phyloP scores from a whole-genome alignment of 345 rosid genomes.

The Turritis glabra region DNA sequence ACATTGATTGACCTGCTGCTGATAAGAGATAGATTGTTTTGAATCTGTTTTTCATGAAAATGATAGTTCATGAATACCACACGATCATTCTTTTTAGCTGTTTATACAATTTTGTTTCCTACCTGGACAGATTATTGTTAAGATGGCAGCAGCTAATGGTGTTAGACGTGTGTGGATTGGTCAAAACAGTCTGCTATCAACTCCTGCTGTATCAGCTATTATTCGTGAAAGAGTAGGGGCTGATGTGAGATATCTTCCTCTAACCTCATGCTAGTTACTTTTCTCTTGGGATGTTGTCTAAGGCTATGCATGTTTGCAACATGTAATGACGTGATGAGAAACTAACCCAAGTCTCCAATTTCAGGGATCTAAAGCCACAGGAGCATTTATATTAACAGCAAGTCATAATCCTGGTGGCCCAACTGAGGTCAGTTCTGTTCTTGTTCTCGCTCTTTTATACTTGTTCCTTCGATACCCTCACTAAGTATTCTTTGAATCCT shows the following conservation, averaged over 20 bases:
- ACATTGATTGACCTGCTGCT: not conserved
- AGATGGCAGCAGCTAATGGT: slow-evolving; percentile 93
- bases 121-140: slow-evolving; percentile 64
- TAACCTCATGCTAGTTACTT: not conserved
- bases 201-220: slow-evolving; percentile 96
- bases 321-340: slow-evolving; percentile 21
- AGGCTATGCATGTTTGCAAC: not conserved
- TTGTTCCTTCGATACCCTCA: not conserved
- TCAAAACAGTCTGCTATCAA: slow-evolving; percentile 86
- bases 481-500: not conserved
- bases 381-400: slow-evolving; percentile 92
- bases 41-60: not conserved
- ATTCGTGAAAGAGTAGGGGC: slow-evolving; percentile 84
- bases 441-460: slow-evolving; percentile 3
- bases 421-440: slow-evolving; percentile 55
- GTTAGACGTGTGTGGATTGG: slow-evolving; percentile 89
- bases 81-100: slow-evolving; percentile 5
- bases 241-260: slow-evolving; percentile 61
- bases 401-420: slow-evolving; percentile 99
- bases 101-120: not conserved
- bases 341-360: slow-evolving; percentile 26
- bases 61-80: not conserved
- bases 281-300: slow-evolving; percentile 8
- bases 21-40: not conserved
- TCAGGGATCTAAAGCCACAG: slow-evolving; percentile 91